Evolutionary conservation across 352 stramenopile species (phyloP).

Genomic region (Phytophthora multivora): DNA sequence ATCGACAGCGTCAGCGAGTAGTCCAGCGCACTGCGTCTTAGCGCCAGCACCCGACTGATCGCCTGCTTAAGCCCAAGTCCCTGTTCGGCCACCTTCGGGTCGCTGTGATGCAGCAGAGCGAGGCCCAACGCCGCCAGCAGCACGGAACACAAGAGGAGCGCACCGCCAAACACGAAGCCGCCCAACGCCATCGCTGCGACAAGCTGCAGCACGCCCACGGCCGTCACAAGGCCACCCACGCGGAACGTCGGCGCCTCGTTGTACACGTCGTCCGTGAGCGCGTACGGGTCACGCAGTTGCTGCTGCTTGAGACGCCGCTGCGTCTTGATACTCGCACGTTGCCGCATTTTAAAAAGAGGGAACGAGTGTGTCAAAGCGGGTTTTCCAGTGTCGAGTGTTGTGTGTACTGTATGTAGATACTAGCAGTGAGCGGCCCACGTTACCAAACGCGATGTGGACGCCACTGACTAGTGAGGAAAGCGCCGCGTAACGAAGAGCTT

Average conservation of each 20-base stretch:
- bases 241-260: slow-evolving; percentile 35
- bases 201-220: slow-evolving; percentile 39
- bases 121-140: slow-evolving; percentile 30
- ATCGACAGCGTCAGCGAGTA: slow-evolving; percentile 69
- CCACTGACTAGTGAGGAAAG: slow-evolving; percentile 33
- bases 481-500: slow-evolving; percentile 19
- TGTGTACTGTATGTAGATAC: slow-evolving; percentile 15
- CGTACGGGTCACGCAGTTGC: slow-evolving; percentile 33
- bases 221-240: slow-evolving; percentile 43
- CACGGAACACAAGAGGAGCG: slow-evolving; percentile 44
- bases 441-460: slow-evolving; percentile 10
- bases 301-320: slow-evolving; percentile 36
- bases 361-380: neutral
- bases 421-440: slow-evolving; percentile 21
- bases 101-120: slow-evolving; percentile 20
- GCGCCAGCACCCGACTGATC: slow-evolving; percentile 24
- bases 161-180: slow-evolving; percentile 46
- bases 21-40: slow-evolving; percentile 54
- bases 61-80: slow-evolving; percentile 26
- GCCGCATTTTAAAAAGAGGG: slow-evolving; percentile 20
- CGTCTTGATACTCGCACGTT: slow-evolving; percentile 40
- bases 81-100: slow-evolving; percentile 6
- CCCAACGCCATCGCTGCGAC: slow-evolving; percentile 25
- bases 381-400: too few relatives aligned
- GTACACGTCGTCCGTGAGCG: slow-evolving; percentile 33